Evolutionary conservation across 164 flowering plant genomes (phyloP).

Genomic region (Macadamia tetraphylla): DNA sequence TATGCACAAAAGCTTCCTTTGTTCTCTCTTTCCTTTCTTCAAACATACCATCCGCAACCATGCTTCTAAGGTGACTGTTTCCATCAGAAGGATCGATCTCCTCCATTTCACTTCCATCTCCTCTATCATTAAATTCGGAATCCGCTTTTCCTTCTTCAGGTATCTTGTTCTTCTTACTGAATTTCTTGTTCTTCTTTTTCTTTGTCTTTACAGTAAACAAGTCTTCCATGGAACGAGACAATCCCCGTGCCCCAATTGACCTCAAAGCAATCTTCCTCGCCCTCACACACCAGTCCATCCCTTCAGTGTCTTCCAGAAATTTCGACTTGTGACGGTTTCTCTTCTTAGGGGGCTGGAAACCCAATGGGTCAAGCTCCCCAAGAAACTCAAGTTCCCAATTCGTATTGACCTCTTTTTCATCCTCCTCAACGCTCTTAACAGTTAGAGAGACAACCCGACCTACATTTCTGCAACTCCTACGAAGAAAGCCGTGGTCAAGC

Average conservation of each 20-base stretch:
- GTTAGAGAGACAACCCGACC: background rate
- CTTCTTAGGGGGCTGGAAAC: conserved; percentile 37
- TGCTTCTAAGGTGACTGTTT: conserved; percentile 26
- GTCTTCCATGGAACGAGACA: conserved; percentile 45
- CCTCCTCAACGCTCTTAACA: conserved; percentile 10
- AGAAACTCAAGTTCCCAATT: conserved; percentile 77
- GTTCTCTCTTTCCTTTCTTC: conserved; percentile 59
- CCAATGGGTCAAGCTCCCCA: conserved; percentile 52
- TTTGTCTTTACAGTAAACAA: conserved; percentile 39
- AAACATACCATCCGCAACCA: conserved; percentile 63
- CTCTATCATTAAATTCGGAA: conserved; percentile 16
- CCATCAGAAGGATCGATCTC: conserved; percentile 13
- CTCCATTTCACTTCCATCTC: conserved; percentile 24
- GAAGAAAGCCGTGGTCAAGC: conserved; percentile 7
- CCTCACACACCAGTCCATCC: conserved; percentile 89
- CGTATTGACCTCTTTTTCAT: conserved; percentile 10
- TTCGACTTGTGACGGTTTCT: conserved; percentile 29
- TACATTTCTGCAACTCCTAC: conserved; percentile 8
- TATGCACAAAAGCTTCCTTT: conserved; percentile 61
- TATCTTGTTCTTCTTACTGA: conserved; percentile 14
- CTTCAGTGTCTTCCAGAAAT: conserved; percentile 44
- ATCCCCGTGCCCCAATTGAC: conserved; percentile 71
- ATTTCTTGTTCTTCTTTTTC: conserved; percentile 41
- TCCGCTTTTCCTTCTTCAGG: conserved; percentile 22
- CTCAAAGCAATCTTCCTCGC: conserved; percentile 72